These are phyloP conservation scores for Euphorbia lathyris DNA, from an alignment of 345 rosid species.

Conservation along the genomic window DNA sequence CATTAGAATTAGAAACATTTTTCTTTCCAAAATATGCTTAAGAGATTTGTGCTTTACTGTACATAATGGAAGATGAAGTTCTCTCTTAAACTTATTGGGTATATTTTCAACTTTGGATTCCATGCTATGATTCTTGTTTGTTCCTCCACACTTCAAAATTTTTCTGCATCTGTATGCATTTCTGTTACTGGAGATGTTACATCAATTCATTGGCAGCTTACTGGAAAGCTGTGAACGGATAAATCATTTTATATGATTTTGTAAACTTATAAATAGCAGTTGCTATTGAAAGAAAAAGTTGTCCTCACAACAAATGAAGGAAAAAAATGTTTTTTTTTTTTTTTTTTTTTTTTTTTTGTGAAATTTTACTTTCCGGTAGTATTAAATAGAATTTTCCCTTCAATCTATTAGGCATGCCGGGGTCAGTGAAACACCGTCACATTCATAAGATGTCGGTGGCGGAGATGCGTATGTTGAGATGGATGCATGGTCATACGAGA, in stretches of 20 bases:
- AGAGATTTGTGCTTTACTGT: no score
- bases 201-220: constrained; percentile 52
- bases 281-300: constrained; percentile 82
- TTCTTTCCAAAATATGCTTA: no score
- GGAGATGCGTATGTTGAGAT: no score
- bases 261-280: constrained; percentile 91
- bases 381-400: no score
- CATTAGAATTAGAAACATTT: no score
- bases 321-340: background rate
- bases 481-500: no score
- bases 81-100: background rate
- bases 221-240: constrained; percentile 75
- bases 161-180: background rate
- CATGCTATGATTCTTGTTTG: background rate
- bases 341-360: no score
- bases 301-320: background rate
- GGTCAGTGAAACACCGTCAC: no score
- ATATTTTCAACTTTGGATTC: background rate
- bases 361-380: background rate
- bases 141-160: background rate
- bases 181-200: constrained; percentile 20
- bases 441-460: no score
- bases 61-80: background rate
- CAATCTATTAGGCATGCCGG: no score
- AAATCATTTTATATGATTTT: constrained; percentile 56